A percentile compares a stretch with the other conserved stretches of the same genome.
Evolutionary conservation across 179 eudicot genomes (phyloP).

Genomic region (Spinacia oleracea): DNA sequence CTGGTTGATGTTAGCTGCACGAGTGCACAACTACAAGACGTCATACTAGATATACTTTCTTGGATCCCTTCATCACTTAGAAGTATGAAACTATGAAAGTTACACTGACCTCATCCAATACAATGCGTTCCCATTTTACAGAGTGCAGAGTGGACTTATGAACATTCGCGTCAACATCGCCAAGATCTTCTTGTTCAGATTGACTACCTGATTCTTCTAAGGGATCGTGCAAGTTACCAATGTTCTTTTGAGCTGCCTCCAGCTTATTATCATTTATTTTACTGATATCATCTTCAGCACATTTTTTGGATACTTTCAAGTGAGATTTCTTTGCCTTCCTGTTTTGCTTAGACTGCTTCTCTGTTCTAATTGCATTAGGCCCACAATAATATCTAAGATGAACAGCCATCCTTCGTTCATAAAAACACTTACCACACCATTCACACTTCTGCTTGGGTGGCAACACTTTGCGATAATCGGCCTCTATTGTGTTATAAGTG

Average conservation of each 20-base stretch:
- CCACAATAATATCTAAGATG: conserved; percentile 78
- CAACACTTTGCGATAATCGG: conserved; percentile 73
- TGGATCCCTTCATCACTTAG: not conserved
- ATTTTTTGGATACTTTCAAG: conserved; percentile 21
- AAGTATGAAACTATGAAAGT: conserved; percentile 5
- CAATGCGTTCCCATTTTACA: conserved; percentile 80
- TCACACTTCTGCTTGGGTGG: conserved; percentile 75
- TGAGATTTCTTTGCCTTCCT: conserved; percentile 41
- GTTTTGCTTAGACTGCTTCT: conserved; percentile 71
- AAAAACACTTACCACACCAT: conserved; percentile 72
- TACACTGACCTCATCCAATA: conserved; percentile 80
- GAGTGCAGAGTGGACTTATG: conserved; percentile 71
- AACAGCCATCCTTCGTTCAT: conserved; percentile 45
- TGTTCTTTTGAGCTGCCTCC: conserved; percentile 37
- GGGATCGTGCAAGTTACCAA: conserved; percentile 13
- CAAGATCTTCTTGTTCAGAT: conserved; percentile 31
- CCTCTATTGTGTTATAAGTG: conserved; percentile 79
- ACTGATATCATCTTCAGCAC: conserved; percentile 14
- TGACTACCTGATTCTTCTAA: conserved; percentile 26
- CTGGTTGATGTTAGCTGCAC: not conserved
- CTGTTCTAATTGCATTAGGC: conserved; percentile 69
- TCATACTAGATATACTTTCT: not conserved
- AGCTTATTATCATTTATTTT: conserved; percentile 26
- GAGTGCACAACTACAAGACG: not conserved
- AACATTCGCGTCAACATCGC: conserved; percentile 29